Conservation (phyloP, 1,284 basidiomycete genomes). For the Rhodotorula sp. region DNA sequence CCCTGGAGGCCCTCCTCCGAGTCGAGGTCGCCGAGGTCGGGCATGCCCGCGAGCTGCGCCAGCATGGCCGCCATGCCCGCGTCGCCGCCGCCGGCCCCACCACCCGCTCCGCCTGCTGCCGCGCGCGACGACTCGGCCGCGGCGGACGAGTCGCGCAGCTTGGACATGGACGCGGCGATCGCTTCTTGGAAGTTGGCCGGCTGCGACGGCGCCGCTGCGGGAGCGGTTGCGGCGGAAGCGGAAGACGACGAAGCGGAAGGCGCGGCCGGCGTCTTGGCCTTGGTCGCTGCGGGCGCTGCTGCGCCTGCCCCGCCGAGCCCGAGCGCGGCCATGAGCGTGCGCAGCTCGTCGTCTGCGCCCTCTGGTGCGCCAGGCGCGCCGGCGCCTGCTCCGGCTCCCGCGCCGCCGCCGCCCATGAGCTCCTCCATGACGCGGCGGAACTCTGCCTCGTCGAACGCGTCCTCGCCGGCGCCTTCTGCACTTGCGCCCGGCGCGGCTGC, state of each 20-base stretch:
- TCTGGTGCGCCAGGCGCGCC: slow-evolving; percentile 48
- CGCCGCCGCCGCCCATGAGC: slow-evolving; percentile 35
- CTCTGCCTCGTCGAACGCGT: slow-evolving; percentile 36
- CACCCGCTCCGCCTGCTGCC: slow-evolving; percentile 50
- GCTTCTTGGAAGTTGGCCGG: slow-evolving; percentile 68
- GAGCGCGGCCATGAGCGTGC: slow-evolving; percentile 31
- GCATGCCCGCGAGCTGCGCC: slow-evolving; percentile 48
- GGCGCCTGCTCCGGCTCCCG: slow-evolving; percentile 44
- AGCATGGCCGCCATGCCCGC: slow-evolving; percentile 51
- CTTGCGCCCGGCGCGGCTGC: neutral
- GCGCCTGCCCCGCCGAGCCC: slow-evolving; percentile 5
- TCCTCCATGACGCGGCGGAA: slow-evolving; percentile 36
- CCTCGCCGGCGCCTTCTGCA: slow-evolving; percentile 34
- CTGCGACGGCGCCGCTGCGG: slow-evolving; percentile 4
- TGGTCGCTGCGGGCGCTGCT: slow-evolving; percentile 4
- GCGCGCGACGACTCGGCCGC: slow-evolving; percentile 51
- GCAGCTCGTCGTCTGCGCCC: slow-evolving; percentile 45
- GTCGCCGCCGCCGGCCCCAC: slow-evolving; percentile 46
- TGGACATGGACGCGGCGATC: slow-evolving; percentile 76
- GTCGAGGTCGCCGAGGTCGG: slow-evolving; percentile 40
- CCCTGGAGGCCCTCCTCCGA: slow-evolving; percentile 69
- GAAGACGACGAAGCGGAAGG: neutral
- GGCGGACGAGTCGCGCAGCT: slow-evolving; percentile 69
- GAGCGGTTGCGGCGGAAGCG: neutral
- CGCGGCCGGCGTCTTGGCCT: slow-evolving; percentile 37